Conservation (phyloP, 2,329 filamentous ascomycete genomes). For the Microcyclospora pomicola region DNA sequence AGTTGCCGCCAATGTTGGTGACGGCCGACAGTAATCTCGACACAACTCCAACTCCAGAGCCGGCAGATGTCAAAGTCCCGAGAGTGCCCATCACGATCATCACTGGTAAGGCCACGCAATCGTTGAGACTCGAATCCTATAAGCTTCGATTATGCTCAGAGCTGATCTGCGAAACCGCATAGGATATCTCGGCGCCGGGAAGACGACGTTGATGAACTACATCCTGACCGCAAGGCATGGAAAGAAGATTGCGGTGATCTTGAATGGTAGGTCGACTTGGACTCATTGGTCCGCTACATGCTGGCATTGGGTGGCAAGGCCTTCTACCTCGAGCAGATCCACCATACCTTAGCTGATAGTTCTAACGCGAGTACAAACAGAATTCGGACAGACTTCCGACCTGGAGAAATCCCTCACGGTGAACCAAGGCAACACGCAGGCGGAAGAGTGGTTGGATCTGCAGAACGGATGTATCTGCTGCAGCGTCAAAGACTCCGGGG, state of each 20-base stretch:
- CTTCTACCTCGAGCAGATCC: background rate
- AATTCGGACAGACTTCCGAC: conserved; percentile 49
- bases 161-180: background rate
- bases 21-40: conserved; percentile 30
- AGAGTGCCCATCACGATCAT: conserved; percentile 79
- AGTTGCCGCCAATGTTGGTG: conserved; percentile 49
- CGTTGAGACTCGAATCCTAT: background rate
- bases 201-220: conserved; percentile 90
- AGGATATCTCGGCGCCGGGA: conserved; percentile 92
- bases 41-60: conserved; percentile 22
- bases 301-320: background rate
- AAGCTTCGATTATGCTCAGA: background rate
- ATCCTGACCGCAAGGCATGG: conserved; percentile 90
- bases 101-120: conserved; percentile 42
- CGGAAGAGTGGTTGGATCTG: conserved; percentile 89
- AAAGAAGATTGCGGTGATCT: conserved; percentile 94
- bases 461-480: conserved; percentile 97
- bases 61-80: conserved; percentile 37
- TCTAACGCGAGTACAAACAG: conserved; percentile 6
- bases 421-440: conserved; percentile 58
- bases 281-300: background rate
- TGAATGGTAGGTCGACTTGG: conserved; percentile 53
- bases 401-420: conserved; percentile 94
- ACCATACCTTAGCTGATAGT: background rate
- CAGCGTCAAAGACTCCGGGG: conserved; percentile 90